Evolutionary conservation across 2,329 filamentous ascomycete genomes (phyloP).

Genomic region (Kalmusia sp.): DNA sequence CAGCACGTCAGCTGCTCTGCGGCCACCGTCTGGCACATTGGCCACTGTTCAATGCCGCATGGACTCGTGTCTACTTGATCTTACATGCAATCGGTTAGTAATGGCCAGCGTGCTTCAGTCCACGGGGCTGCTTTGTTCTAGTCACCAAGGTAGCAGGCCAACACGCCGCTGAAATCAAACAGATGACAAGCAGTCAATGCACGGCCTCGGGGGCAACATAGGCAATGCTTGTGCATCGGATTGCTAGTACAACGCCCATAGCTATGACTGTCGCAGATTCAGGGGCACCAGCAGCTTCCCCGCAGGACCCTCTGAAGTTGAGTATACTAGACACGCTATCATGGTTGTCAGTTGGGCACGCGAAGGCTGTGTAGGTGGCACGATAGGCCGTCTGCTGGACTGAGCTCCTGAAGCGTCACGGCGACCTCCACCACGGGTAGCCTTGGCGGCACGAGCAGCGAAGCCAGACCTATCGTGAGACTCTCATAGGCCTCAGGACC

Average conservation of each 20-base stretch:
- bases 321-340: neutral
- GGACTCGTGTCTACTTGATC: neutral
- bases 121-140: neutral
- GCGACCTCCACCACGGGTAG: slow-evolving; percentile 20
- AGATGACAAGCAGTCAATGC: neutral
- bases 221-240: neutral
- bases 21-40: neutral
- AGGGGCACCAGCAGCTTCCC: neutral
- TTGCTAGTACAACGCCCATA: neutral
- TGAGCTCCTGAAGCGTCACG: neutral
- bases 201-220: too few species aligned
- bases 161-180: neutral
- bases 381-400: slow-evolving; percentile 3
- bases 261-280: neutral
- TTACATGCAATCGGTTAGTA: neutral
- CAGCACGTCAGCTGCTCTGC: neutral
- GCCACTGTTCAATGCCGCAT: neutral
- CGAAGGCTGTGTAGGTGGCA: neutral
- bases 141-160: neutral
- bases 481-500: slow-evolving; percentile 11
- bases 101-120: neutral
- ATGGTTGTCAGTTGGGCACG: neutral
- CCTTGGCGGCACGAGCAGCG: slow-evolving; percentile 16
- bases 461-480: slow-evolving; percentile 8
- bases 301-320: neutral